Percentiles rank a stretch among this genome's conserved stretches.
These are phyloP conservation scores for Rutstroemia sp. DNA, from an alignment of 2,329 filamentous ascomycete genomes.

Conservation along the genomic window DNA sequence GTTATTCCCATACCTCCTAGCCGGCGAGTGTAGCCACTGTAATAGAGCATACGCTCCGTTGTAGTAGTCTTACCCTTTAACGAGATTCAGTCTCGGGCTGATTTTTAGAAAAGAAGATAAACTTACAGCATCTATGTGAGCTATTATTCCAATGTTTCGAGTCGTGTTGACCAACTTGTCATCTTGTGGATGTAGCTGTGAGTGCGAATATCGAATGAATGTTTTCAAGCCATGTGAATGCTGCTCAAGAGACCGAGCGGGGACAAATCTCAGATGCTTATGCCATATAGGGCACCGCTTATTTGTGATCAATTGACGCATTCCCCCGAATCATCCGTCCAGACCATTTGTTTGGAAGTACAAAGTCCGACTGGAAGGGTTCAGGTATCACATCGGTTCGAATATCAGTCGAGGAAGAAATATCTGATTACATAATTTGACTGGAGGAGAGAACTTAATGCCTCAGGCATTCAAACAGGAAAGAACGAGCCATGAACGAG, in stretches of 20 bases:
- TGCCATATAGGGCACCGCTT: constrained; percentile 24
- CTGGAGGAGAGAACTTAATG: no score
- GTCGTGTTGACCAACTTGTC: constrained; percentile 44
- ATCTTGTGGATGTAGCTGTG: constrained; percentile 14
- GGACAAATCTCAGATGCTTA: constrained; percentile 12
- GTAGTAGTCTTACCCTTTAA: constrained; percentile 89
- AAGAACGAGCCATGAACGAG: not conserved
- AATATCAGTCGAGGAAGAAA: no score
- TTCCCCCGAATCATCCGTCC: constrained; percentile 16
- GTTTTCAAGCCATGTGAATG: constrained; percentile 2
- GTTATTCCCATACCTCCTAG: constrained; percentile 54
- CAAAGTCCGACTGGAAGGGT: not conserved
- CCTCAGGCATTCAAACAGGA: not conserved
- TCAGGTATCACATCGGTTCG: no score
- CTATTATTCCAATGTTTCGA: constrained; percentile 96
- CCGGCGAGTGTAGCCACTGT: constrained; percentile 80
- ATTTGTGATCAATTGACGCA: constrained; percentile 21
- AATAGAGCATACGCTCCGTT: constrained; percentile 97
- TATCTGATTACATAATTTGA: no score
- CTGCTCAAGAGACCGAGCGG: not conserved
- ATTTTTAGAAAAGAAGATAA: not conserved
- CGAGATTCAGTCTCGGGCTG: constrained; percentile 5
- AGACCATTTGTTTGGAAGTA: not conserved
- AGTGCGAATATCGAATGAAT: constrained; percentile 14
- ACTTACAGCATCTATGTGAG: constrained; percentile 84